Conservation (phyloP, 352 stramenopile species). For the Blastocystis sp. region DNA sequence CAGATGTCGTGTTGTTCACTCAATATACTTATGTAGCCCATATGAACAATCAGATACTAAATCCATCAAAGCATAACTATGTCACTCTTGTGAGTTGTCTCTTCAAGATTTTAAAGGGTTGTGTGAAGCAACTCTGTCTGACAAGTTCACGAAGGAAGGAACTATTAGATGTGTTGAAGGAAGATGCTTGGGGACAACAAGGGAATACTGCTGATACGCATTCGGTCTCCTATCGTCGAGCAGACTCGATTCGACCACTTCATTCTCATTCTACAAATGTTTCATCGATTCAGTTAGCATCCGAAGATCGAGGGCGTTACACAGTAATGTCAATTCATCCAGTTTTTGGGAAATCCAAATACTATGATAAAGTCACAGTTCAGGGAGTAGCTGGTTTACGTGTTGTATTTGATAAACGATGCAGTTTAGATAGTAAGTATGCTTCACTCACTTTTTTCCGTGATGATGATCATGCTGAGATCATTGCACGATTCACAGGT, state of each 20-base stretch:
- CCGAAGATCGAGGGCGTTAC: neutral
- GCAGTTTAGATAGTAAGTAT: constrained; percentile 21
- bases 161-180: neutral
- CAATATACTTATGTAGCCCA: constrained; percentile 32
- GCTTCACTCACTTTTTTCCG: constrained; percentile 57
- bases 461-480: constrained; percentile 18
- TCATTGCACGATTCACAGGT: constrained; percentile 50
- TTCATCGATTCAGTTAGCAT: constrained; percentile 20
- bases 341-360: constrained; percentile 24
- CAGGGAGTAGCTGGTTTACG: constrained; percentile 40
- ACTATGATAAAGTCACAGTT: constrained; percentile 34
- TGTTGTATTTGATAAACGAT: constrained; percentile 44
- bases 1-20: constrained; percentile 15
- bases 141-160: neutral
- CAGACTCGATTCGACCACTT: neutral
- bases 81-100: constrained; percentile 16
- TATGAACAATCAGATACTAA: constrained; percentile 31
- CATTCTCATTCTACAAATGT: neutral
- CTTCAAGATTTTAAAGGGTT: constrained; percentile 36
- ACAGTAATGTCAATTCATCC: constrained; percentile 54
- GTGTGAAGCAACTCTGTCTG: neutral
- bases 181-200: neutral
- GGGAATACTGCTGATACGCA: neutral
- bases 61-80: constrained; percentile 25
- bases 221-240: neutral